phyloP scores from a whole-genome alignment of 345 rosid species.

The Streptanthus diversifolius region DNA sequence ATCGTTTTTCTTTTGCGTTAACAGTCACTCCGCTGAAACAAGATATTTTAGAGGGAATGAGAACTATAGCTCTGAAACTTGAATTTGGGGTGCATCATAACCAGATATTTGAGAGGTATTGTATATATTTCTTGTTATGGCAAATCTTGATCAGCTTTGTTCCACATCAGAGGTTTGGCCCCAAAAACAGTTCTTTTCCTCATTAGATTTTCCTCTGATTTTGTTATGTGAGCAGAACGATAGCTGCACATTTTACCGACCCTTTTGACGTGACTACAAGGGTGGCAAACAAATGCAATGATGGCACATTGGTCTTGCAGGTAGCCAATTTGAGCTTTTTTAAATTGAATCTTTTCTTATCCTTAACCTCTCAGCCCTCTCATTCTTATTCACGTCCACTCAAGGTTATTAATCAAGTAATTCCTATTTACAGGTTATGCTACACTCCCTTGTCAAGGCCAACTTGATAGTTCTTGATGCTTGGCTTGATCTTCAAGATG shows the following conservation, averaged over 20 bases:
- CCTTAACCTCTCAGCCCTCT: conserved; percentile 5
- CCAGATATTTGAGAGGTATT: conserved; percentile 87
- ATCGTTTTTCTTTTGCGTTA: conserved; percentile 26
- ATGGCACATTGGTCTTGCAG: conserved; percentile 81
- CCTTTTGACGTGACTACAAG: conserved; percentile 89
- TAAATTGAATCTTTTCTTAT: background rate
- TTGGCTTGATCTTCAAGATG: conserved; percentile 95
- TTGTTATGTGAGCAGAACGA: conserved; percentile 53
- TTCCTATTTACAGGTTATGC: conserved; percentile 56
- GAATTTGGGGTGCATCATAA: conserved; percentile 87
- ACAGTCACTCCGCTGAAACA: conserved; percentile 67
- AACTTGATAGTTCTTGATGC: conserved; percentile 73
- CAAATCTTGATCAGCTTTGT: conserved; percentile 5
- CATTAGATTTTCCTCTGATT: conserved; percentile 6
- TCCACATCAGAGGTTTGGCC: background rate
- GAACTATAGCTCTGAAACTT: conserved; percentile 94
- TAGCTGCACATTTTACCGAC: conserved; percentile 92
- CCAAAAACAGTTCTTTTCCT: conserved; percentile 6
- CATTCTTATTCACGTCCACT: background rate
- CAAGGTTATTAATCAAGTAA: conserved; percentile 7
- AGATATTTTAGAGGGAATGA: conserved; percentile 87
- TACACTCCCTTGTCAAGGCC: conserved; percentile 90
- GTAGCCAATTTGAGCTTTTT: conserved; percentile 37
- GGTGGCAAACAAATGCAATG: conserved; percentile 77
- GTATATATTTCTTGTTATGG: conserved; percentile 7